Base-by-base conservation (phyloP, 345 rosid genomes). In the Populus euphratica region DNA sequence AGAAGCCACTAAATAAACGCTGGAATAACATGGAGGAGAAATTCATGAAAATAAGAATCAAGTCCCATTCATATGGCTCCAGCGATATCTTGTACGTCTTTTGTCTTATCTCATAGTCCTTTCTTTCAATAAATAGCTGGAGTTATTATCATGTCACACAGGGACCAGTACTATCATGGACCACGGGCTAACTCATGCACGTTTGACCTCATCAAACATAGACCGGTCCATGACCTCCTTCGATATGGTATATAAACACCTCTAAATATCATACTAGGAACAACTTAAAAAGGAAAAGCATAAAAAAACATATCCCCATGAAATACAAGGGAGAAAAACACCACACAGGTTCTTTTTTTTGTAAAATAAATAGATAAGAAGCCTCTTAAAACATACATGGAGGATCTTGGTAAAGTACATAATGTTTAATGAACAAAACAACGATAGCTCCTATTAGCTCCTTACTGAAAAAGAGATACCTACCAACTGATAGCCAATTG, bases 391-490 rank as follows among this genome's bases (percentile, higher is more conserved):
- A 14, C n/a, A 49, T 49, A 49, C 54, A 49, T 16, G 54, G 7
- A 14, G 54, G 54, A 49, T 49, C 54, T 16, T 49, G 54, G 21
- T 49, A 49, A 49, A 49, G 54, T 49, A 49, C 54, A 49, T 17
- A 5, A 49, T 16, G 54, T 49, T 49, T 49, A 49, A 49, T 16
- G 54, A 49, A 17, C 20, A 49, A 27, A 39, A 43, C 27, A 6
- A 17, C 5, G 2, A 70, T 8, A 8, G 6, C 41, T 39, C 43
- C 39, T 16, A 50, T 47, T 47, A 50, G 16, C 76, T 38, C 68
- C 76, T 59, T 6, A 27, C 35, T 73, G 33, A n/a, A 61, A 59
- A n/a, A 61, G 44, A 72, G 20, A 73, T 35, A 23, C 76, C 44
- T 35, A 35, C 50, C 50, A 73, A 1, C 35, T 6, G 33, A 38